Percentiles rank a stretch among this genome's conserved stretches.
phyloP scores from a whole-genome alignment of 73 alveolate genomes.

The Paramecium pentaurelia region DNA sequence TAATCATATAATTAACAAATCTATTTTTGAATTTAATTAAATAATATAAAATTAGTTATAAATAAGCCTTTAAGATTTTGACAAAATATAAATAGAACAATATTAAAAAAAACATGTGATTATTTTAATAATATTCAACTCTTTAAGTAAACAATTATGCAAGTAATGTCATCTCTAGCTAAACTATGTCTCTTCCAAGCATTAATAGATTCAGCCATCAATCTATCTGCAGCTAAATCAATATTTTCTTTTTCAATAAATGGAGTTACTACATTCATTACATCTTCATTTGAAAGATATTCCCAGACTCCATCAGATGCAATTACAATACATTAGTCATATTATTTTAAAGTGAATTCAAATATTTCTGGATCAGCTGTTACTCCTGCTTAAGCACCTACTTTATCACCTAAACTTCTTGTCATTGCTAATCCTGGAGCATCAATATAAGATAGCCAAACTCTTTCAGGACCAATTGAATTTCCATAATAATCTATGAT shows the following conservation, averaged over 20 bases:
- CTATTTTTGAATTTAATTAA: background rate
- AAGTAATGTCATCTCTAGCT: constrained; percentile 61
- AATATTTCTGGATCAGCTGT: constrained; percentile 64
- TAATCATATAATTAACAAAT: constrained; percentile 70
- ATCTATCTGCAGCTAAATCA: constrained; percentile 41
- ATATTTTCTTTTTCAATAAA: constrained; percentile 32
- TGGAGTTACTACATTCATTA: background rate
- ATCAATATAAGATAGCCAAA: constrained; percentile 89
- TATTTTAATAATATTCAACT: background rate
- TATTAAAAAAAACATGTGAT: background rate
- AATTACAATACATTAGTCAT: constrained; percentile 45
- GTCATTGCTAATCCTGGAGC: constrained; percentile 98
- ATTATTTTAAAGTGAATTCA: background rate
- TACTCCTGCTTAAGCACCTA: constrained; percentile 91
- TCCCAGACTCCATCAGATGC: constrained; percentile 90
- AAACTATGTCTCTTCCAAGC: constrained; percentile 62
- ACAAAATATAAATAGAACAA: background rate
- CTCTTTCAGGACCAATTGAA: constrained; percentile 93
- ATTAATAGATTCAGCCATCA: constrained; percentile 6
- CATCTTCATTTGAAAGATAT: constrained; percentile 78
- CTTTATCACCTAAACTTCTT: constrained; percentile 94
- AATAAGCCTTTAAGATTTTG: no score
- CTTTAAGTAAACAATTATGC: constrained; percentile 40
- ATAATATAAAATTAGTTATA: no score
- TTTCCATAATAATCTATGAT: constrained; percentile 68